Conservation (phyloP, 768 basidiomycete genomes). For the Infundibulicybe gibba region DNA sequence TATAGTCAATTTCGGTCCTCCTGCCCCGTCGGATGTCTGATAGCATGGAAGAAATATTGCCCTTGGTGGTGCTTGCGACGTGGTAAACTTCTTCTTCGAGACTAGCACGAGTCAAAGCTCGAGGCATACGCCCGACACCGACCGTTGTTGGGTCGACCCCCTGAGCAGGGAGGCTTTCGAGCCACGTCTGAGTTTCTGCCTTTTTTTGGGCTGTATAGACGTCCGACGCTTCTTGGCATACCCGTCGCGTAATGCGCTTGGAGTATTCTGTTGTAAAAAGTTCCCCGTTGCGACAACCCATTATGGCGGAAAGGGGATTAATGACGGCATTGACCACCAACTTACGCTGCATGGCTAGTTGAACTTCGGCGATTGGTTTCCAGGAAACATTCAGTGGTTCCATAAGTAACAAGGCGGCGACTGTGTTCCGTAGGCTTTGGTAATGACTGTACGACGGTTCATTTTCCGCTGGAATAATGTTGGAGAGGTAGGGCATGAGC, state of each 20-base stretch:
- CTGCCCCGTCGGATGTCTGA: slow-evolving; percentile 60
- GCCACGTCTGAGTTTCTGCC: slow-evolving; percentile 33
- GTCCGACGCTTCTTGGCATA: slow-evolving; percentile 71
- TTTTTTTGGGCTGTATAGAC: slow-evolving; percentile 54
- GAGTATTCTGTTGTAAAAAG: slow-evolving; percentile 48
- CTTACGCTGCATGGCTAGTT: slow-evolving; percentile 72
- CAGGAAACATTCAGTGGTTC: slow-evolving; percentile 58
- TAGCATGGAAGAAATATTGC: slow-evolving; percentile 82
- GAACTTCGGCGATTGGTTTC: slow-evolving; percentile 62
- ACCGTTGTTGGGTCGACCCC: slow-evolving; percentile 20
- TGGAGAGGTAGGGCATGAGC: slow-evolving; percentile 44
- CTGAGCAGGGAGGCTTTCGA: slow-evolving; percentile 22
- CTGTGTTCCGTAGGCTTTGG: slow-evolving; percentile 60
- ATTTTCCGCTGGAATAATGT: slow-evolving; percentile 40
- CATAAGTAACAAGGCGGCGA: slow-evolving; percentile 57
- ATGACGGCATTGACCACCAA: slow-evolving; percentile 78
- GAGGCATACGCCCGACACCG: slow-evolving; percentile 38
- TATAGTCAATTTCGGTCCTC: slow-evolving; percentile 72
- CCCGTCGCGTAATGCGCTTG: slow-evolving; percentile 35
- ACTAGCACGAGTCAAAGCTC: slow-evolving; percentile 34
- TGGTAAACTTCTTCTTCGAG: slow-evolving; percentile 56
- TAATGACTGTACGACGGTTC: slow-evolving; percentile 43
- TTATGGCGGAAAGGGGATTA: slow-evolving; percentile 82
- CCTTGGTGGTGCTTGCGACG: slow-evolving; percentile 53
- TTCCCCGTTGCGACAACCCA: slow-evolving; percentile 78